Evolutionary conservation across 1,139 yeast genomes (phyloP).

Genomic region (Pichia sp.): DNA sequence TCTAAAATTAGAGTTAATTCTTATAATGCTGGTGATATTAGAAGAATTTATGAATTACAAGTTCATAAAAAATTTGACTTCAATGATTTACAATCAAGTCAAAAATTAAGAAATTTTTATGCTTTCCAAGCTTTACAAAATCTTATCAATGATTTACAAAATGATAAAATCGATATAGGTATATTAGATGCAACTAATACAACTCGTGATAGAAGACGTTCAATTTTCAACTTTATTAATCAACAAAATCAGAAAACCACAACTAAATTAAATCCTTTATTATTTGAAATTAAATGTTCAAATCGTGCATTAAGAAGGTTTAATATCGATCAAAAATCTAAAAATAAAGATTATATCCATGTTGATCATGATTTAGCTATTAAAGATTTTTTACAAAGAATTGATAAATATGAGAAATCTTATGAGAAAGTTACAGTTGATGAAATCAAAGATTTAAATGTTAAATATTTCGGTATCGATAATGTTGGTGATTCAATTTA

Average conservation of each 20-base stretch:
- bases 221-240: conserved; percentile 19
- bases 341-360: conserved; percentile 26
- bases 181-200: conserved; percentile 61
- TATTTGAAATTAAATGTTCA: conserved; percentile 41
- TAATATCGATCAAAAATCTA: conserved; percentile 58
- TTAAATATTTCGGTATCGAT: conserved; percentile 37
- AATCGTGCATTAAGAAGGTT: conserved; percentile 37
- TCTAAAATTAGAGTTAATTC: conserved; percentile 32
- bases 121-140: conserved; percentile 53
- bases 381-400: conserved; percentile 52
- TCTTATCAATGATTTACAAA: conserved; percentile 39
- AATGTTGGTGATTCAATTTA: conserved; percentile 40
- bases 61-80: conserved; percentile 37
- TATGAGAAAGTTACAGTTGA: conserved; percentile 46
- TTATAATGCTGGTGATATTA: conserved; percentile 51
- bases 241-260: conserved; percentile 12
- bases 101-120: conserved; percentile 40
- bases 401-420: conserved; percentile 46
- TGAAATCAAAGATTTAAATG: conserved; percentile 38
- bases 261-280: conserved; percentile 25
- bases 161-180: conserved; percentile 48
- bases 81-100: conserved; percentile 32
- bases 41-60: conserved; percentile 29
- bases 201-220: conserved; percentile 37
- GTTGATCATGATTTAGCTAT: conserved; percentile 37